Evolutionary conservation across 345 rosid species (phyloP), one percentile per base, ranked within the genome.

Genomic region (Clarkia xantiana): DNA sequence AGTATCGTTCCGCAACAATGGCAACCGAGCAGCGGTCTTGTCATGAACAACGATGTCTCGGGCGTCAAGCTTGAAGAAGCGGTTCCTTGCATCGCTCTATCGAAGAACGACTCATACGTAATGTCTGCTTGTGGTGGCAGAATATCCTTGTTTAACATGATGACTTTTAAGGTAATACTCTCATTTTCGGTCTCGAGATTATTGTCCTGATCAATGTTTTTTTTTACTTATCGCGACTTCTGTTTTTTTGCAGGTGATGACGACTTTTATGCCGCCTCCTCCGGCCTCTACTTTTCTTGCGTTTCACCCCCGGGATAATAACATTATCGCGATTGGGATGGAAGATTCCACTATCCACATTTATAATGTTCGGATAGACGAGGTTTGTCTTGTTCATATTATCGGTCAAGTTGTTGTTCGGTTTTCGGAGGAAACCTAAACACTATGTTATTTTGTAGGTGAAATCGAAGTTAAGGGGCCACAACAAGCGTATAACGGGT

Each of bases 41-140:
- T 79, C 64, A 88, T 88, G 94, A 61, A 56, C 49, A 88, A 88
- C 58, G 93, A 84, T 62, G 73, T 80, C 52, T 25, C 82, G 42
- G 84, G 84, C 69, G 86, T 78, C 59, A 80, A 78, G 65, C 80
- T 73, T 43, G 93, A 84, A 67, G 93, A 80, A 69, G 79, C 84
- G 18, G 75, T 77, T 42, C 94, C 94, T 0, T 86, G 97, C 77
- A 85, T 90, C 48, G 94, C 95, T 17, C 84, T 90, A 46, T 80
- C 97, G 18, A 90, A 90, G 67, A 90, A 85, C 29, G 95, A 90
- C 63, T 80, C 88, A 0, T 90, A 90, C 65, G 91, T 90, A 52
- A 76, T 82, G 86, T 90, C 97, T 10, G 95, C 95, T 34, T 67
- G 82, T 53, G 97, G 97, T 18, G 94, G 97, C 45, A 89, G 80